phyloP scores from a whole-genome alignment of 2,329 filamentous ascomycete species.

The Talaromyces atroroseus region DNA sequence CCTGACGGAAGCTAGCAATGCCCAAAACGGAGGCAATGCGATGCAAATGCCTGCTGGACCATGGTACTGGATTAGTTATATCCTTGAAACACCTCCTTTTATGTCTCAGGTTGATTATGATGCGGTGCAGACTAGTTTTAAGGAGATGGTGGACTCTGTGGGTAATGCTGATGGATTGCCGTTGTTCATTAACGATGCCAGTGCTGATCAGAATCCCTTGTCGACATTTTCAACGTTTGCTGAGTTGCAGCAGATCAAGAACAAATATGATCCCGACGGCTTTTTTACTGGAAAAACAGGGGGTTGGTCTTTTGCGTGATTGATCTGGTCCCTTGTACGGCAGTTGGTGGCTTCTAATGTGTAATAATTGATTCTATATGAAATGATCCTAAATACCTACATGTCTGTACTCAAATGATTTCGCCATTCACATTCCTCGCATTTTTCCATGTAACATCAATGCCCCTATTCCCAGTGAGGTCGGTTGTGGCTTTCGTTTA shows the following conservation, averaged over 20 bases:
- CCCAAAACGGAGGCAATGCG: constrained; percentile 26
- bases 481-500: too few species aligned
- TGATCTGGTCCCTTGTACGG: too few species aligned
- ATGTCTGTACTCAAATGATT: too few species aligned
- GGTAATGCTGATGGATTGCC: constrained; percentile 24
- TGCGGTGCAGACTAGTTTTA: constrained; percentile 26
- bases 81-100: constrained; percentile 21
- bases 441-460: too few species aligned
- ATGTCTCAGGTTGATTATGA: constrained; percentile 23
- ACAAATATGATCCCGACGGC: constrained; percentile 34
- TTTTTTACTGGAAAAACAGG: constrained; percentile 25
- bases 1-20: constrained; percentile 28
- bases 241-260: constrained; percentile 34
- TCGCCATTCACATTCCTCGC: too few species aligned
- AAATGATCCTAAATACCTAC: too few species aligned
- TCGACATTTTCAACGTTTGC: constrained; percentile 27
- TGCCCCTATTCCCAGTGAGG: too few species aligned
- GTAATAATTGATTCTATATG: too few species aligned
- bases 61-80: constrained; percentile 29
- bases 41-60: constrained; percentile 33
- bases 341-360: too few species aligned
- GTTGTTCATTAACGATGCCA: constrained; percentile 32
- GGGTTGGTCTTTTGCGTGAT: constrained; percentile 24
- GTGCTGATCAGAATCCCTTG: constrained; percentile 22
- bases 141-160: constrained; percentile 24